Base-by-base conservation (phyloP, 768 basidiomycete species). In the Kwoniella newhampshirensis region DNA sequence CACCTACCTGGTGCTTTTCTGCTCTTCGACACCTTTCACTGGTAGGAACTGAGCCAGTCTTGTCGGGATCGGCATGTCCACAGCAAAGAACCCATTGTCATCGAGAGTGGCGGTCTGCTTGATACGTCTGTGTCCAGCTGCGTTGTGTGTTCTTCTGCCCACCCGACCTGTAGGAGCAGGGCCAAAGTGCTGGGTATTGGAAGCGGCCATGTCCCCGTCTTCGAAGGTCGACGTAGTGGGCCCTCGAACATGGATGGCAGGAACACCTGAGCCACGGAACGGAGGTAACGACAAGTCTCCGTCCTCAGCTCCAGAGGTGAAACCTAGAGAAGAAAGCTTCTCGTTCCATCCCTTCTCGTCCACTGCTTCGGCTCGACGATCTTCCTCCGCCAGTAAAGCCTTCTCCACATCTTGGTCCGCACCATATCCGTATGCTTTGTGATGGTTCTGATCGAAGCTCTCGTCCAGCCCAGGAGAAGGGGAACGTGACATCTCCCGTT, bases 11-110 rank as follows among this genome's bases (percentile, higher is more conserved):
- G 67, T 65, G 43, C 60, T 67, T 20, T 67, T 67, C 57, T 71
- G 67, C 53, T 71, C 67, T 39, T 68, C 69, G 2, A 69, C 70
- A 17, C 72, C 72, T 40, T 74, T 74, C n/a, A 70, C 58, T 1
- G 75, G 75, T 18, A 74, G 57, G 40, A 71, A 74, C 40, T 71
- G 69, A 17, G 72, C 71, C 32, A 75, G 43, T 28, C 68, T 56
- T 6, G 74, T 74, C 36, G 72, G 72, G 17, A 74, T 70, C 2
- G 68, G 70, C 66, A 71, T 71, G 37, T 75, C 72, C 8, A 74
- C 68, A 1, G 69, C 68, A 37, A 75, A 69, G 59, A 70, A 72
- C 12, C 68, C 68, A 41, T 66, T 63, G 4, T 67, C 74, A 47
- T 74, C 70, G 15, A 73, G 53, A 18, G 64, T 74, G 1, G 70